Evolutionary conservation across 306 rosid species (phyloP).

Genomic region (Elaeagnus macrophylla): DNA sequence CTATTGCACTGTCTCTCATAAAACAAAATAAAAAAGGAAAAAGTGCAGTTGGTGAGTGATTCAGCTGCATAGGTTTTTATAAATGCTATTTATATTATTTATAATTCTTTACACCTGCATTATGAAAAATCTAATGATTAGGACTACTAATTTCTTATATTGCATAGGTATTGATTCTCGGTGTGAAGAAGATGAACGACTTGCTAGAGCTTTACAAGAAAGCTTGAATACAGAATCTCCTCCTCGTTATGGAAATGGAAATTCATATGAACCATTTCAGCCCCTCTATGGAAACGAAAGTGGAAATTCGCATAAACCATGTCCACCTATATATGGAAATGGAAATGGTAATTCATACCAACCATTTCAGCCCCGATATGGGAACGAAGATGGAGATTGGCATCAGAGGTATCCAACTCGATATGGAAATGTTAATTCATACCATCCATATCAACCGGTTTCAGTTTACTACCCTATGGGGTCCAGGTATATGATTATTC

Average conservation of each 20-base stretch:
- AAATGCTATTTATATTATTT: neutral
- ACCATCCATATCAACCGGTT: conserved; percentile 15
- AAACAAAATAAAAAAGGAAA: conserved; percentile 52
- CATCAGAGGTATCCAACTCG: no score
- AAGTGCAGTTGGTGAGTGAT: conserved; percentile 59
- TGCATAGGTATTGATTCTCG: conserved; percentile 43
- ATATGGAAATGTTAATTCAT: no score
- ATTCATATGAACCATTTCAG: conserved; percentile 34
- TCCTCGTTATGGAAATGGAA: conserved; percentile 56
- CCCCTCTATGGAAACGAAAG: no score
- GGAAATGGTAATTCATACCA: no score
- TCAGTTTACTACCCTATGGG: conserved; percentile 45
- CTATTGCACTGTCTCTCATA: conserved; percentile 70
- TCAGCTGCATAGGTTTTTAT: conserved; percentile 1
- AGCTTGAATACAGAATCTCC: conserved; percentile 68
- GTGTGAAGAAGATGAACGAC: conserved; percentile 76
- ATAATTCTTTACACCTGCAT: neutral
- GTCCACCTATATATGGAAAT: no score
- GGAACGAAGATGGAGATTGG: no score
- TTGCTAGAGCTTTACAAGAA: conserved; percentile 85
- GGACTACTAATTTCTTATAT: conserved; percentile 1
- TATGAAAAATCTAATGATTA: neutral
- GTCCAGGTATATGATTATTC: conserved; percentile 43
- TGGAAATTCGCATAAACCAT: no score
- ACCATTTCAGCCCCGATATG: no score